These are phyloP conservation scores for Cryoendolithus antarcticus DNA, from an alignment of 2,329 filamentous ascomycete genomes.

Conservation along the genomic window DNA sequence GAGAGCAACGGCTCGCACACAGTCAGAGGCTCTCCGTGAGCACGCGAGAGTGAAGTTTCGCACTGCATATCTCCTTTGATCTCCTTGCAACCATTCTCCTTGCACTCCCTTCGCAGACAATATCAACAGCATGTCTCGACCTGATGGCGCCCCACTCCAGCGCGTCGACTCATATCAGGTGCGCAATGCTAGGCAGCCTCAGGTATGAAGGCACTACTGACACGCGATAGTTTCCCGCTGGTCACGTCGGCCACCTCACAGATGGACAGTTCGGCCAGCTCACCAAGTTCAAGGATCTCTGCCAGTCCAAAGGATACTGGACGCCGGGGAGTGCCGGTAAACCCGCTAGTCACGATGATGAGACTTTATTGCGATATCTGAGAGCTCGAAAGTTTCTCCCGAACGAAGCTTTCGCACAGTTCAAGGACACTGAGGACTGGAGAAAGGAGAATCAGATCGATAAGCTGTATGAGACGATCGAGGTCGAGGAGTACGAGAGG, in stretches of 20 bases:
- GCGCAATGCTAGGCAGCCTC: conserved; percentile 5
- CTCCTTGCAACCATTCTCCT: neutral
- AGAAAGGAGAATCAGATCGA: conserved; percentile 67
- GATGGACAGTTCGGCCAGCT: conserved; percentile 56
- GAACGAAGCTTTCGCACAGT: conserved; percentile 67
- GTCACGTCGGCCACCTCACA: conserved; percentile 70
- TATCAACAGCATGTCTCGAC: conserved; percentile 1
- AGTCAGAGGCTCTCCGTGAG: no score
- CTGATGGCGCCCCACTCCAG: conserved; percentile 14
- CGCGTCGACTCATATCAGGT: conserved; percentile 21
- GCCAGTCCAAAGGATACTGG: conserved; percentile 54
- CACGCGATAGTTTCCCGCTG: conserved; percentile 47
- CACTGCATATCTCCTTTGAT: no score
- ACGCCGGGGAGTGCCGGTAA: conserved; percentile 30
- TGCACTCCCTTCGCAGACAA: neutral
- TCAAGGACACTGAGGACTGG: conserved; percentile 82
- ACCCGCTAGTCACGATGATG: conserved; percentile 56
- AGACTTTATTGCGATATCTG: conserved; percentile 67
- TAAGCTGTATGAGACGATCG: conserved; percentile 73
- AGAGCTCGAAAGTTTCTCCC: conserved; percentile 73
- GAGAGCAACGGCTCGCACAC: no score
- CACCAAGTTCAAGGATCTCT: conserved; percentile 55
- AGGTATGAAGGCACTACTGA: neutral
- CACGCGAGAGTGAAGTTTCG: no score
- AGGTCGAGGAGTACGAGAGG: conserved; percentile 71